Conservation (phyloP, 169 alveolate genomes). For the Perkinsus chesapeaki region DNA sequence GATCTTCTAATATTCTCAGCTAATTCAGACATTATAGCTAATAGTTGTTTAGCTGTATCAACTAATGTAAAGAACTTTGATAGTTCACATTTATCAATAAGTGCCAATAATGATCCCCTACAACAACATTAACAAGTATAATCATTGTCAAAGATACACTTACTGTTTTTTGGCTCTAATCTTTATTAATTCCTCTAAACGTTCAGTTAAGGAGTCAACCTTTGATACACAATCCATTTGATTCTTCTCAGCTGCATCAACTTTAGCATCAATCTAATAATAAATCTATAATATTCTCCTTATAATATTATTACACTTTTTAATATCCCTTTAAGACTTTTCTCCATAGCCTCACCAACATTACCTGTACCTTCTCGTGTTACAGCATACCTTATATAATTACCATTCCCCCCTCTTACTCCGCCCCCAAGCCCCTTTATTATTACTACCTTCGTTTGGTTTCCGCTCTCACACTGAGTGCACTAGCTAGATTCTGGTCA, state of each 20-base stretch:
- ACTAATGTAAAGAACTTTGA: neutral
- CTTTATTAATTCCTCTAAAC: neutral
- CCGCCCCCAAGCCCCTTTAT: too few species aligned
- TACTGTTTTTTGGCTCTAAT: neutral
- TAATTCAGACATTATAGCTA: neutral
- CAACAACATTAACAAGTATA: neutral
- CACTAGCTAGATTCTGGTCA: neutral
- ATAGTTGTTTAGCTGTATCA: neutral
- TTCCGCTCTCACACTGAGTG: neutral
- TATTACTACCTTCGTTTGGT: neutral
- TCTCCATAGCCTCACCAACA: neutral
- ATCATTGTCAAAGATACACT: neutral
- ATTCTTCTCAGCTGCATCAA: neutral
- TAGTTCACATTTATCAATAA: neutral
- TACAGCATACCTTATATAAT: neutral
- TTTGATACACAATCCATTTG: neutral
- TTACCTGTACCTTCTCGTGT: neutral
- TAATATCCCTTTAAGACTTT: neutral
- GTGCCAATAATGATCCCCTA: neutral
- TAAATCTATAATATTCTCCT: neutral
- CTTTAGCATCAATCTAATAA: neutral
- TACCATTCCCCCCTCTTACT: too few species aligned
- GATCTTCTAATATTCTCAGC: neutral
- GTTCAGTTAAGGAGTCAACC: neutral
- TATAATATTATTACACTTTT: neutral